Base-by-base conservation (phyloP, 2,329 filamentous ascomycete genomes). In the Ophiostoma sp. region DNA sequence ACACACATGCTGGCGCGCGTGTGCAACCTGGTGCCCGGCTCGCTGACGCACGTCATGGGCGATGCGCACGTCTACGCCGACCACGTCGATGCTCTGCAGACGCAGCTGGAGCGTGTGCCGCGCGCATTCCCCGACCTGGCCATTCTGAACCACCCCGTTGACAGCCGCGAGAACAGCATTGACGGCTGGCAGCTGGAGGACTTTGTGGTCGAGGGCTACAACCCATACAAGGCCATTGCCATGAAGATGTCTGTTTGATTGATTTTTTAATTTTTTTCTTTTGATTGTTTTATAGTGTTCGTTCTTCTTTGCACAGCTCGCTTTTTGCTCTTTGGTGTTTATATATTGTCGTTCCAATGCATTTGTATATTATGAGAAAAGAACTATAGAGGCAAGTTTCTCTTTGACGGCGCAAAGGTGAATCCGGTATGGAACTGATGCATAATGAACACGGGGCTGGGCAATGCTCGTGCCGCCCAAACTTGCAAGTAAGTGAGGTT, bases 61-160 rank as follows among this genome's bases (percentile, higher is more conserved):
- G 95, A 99, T 79, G 93, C 94, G n/a, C 95, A 99, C 79, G 90
- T 99, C 1, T 99, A 99, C 80, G 81, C 90, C 8, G 94, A 99
- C 78, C 95, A 99, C 78, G 86, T 96, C 8, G 93, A 96, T 69
- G 94, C 95, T 15, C 82, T 99, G 71, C 86, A 90, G 77, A 85
- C 87, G 70, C 95, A 99, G 81, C 78, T 98, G 44, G 85, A 87
- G 77, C 84, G 95, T 8, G 90, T 94, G 77, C 95, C 95, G 35
- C 86, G 88, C 13, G 85, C 87, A 0, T 98, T 98, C 75, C 95
- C 95, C 0, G 87, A 87, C 67, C 77, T 99, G 71, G 87, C 89
- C 73, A 93, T 98, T 69, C 84, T 88, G 15, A 69, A 68, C 27
- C 87, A 90, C 68, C 64, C 68, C 15, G 23, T 35, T 8, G 41